Base-by-base conservation (phyloP, 805 yeast genomes). In the Pichia scutulata region DNA sequence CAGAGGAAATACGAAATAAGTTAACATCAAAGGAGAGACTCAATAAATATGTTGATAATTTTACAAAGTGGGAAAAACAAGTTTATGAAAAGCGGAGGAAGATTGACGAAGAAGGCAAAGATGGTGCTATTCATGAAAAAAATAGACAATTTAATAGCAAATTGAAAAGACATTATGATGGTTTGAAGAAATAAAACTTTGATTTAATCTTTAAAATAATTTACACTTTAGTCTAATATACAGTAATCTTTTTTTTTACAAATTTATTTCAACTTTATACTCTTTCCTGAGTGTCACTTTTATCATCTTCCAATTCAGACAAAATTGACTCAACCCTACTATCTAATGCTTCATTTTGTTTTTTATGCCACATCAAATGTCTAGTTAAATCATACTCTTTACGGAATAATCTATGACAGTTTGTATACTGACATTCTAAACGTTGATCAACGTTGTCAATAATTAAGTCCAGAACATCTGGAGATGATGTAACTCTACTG, bases 71-170 rank as follows among this genome's bases (percentile, higher is more conserved):
- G 48, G 70, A 71, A 50, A 66, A 61, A 58, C 66, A 67, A 28
- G 65, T 66, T 43, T 61, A 62, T 54, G 66, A 65, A 46, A 67
- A 75, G 57, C 66, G 75, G 55, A 66, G 66, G 57, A 59, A 44
- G 4, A 63, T 59, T 10, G 67, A 64, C 12, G 70, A 61, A 4
- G 73, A 63, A 5, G 69, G 62, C 5, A 71, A 61, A 19, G 70
- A 68, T 6, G 70, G 76, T 26, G 75, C 68, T 63, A 78, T 86
- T 60, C 86, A 83, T 61, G 88, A 82, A 55, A 82, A 82, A 64
- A 86, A 86, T 70, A 77, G 75, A 60, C 82, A 83, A 57, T 86
- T 86, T 66, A 86, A 86, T 66, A 77, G 76, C 61, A 86, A 86
- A 59, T 68, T 86, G 55, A 65, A 76, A 43, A 69, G 89, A 30